phyloP scores from a whole-genome alignment of 805 yeast genomes.

The Tetrapisispora namnaoensis region DNA sequence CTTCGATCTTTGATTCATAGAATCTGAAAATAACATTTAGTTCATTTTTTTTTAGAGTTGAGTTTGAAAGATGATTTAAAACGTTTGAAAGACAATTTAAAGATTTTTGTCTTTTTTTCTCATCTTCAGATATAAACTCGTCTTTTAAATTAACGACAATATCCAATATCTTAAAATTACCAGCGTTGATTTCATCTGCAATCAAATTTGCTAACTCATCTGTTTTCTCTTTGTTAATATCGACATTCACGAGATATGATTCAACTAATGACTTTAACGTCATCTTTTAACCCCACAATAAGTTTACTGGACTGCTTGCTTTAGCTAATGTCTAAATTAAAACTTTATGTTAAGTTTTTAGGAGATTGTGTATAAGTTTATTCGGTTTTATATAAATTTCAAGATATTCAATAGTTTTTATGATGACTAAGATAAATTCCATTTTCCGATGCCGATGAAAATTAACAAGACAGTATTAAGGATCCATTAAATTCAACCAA shows the following conservation, averaged over 20 bases:
- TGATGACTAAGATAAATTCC: neutral
- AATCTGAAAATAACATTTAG: slow-evolving; percentile 39
- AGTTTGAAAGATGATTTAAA: slow-evolving; percentile 23
- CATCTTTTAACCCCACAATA: neutral
- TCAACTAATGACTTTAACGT: slow-evolving; percentile 9
- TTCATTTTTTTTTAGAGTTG: slow-evolving; percentile 32
- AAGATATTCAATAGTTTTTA: neutral
- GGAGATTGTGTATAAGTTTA: neutral
- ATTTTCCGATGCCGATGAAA: neutral
- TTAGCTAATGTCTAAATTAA: neutral
- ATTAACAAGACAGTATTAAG: neutral
- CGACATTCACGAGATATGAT: slow-evolving; percentile 34
- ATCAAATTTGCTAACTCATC: slow-evolving; percentile 23
- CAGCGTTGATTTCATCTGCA: slow-evolving; percentile 19
- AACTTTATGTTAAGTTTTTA: too few relatives aligned
- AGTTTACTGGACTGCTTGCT: neutral
- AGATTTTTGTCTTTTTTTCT: slow-evolving; percentile 40
- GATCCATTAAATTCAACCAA: too few relatives aligned
- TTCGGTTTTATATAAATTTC: neutral
- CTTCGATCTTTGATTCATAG: slow-evolving; percentile 57
- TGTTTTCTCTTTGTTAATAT: slow-evolving; percentile 27
- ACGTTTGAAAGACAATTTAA: slow-evolving; percentile 35
- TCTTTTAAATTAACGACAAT: slow-evolving; percentile 53
- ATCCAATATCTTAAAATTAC: slow-evolving; percentile 34
- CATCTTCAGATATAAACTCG: slow-evolving; percentile 51